Percentiles rank a stretch among this genome's conserved stretches.
These are phyloP conservation scores for Kockiozyma suomiensis DNA, from an alignment of 805 yeast species.

Conservation along the genomic window DNA sequence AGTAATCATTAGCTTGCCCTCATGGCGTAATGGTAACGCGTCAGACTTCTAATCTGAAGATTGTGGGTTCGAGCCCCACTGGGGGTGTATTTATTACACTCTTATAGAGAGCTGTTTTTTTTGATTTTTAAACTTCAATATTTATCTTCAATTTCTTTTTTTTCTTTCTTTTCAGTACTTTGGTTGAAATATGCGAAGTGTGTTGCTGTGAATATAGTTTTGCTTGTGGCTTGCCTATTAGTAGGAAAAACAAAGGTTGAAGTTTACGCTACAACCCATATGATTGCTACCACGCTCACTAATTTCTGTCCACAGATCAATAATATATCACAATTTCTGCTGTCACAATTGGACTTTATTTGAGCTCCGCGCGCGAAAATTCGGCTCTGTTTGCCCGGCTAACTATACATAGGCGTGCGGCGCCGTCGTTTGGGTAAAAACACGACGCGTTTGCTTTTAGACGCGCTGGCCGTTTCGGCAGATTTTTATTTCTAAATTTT, in stretches of 20 bases:
- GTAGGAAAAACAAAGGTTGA: no score
- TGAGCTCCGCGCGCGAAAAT: no score
- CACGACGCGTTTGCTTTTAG: neutral
- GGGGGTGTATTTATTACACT: conserved; percentile 29
- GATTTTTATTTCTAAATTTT: neutral
- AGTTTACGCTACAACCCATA: no score
- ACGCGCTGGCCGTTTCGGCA: neutral
- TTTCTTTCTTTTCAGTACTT: neutral
- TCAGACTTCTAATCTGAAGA: conserved; percentile 38
- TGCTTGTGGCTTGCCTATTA: no score
- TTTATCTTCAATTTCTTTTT: no score
- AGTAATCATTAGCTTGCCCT: conserved; percentile 24
- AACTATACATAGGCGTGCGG: neutral
- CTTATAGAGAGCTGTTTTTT: conserved; percentile 15
- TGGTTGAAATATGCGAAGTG: neutral
- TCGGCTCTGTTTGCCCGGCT: no score
- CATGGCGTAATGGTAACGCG: conserved; percentile 38
- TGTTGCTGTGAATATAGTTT: no score
- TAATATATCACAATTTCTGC: no score
- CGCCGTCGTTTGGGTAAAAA: neutral
- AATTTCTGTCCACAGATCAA: no score
- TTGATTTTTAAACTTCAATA: no score
- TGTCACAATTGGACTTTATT: no score
- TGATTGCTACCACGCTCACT: no score
- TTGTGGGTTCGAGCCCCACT: conserved; percentile 39